Base-by-base conservation (phyloP, 2,329 filamentous ascomycete species). In the Parasarocladium wereldwijsianum region DNA sequence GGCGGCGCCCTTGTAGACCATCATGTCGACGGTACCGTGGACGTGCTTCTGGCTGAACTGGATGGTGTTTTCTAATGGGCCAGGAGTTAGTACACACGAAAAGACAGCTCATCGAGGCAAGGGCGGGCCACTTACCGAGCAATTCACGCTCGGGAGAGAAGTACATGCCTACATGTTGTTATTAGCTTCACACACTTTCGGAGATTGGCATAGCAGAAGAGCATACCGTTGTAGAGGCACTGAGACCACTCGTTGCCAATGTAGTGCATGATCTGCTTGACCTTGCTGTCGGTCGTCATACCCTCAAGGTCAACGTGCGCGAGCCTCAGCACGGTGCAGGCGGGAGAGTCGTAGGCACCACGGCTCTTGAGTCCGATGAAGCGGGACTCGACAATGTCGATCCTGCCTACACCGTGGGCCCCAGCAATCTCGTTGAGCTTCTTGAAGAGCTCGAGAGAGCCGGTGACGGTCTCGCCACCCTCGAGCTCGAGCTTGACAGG, bases 391-490 rank as follows among this genome's bases (percentile, higher is more conserved):
- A 52, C 49, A 36, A 52, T 50, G 32, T 51, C 76, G 36, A 82
- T 72, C 41, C 76, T 62, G 39, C 76, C 76, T 34, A 82, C 63
- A 46, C 75, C 76, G 55, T 79, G 58, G 38, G 57, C 64, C 46
- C 63, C 61, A 34, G 65, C 76, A 39, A 81, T 70, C 34, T 64
- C 55, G 54, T 79, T 80, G 40, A 67, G 60, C 13, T 64, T 59
- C 29, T 67, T 56, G 58, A 82, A 82, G 33, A 81, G 57, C 43
- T 77, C 70, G 26, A 79, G 58, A 3, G 70, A 60, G 43, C 73
- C 71, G 31, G 71, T 60, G 38, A 66, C 60, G 17, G 57, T 62
- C 56, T 75, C 64, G 19, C 56, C 61, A 26, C 60, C 56, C n/a
- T 52, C 48, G n/a, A 58, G 56, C 37, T 64, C 62, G 11, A 80